Percentiles rank a stretch among this genome's conserved stretches.
These are phyloP conservation scores for Chlorella vulgaris DNA, from an alignment of 139 green algal genomes.

Conservation along the genomic window DNA sequence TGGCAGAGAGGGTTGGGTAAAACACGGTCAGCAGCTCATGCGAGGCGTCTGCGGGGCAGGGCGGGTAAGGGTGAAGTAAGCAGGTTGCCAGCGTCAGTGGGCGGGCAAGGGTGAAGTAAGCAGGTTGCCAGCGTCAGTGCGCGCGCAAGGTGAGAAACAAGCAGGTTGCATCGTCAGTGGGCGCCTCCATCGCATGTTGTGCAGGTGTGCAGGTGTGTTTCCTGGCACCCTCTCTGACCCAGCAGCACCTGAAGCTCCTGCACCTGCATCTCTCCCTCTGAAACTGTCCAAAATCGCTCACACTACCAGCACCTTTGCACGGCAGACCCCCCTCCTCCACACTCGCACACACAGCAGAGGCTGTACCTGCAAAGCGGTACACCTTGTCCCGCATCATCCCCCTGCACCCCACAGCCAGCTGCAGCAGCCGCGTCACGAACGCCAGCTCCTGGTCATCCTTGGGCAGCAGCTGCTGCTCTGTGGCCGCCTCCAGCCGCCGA, in stretches of 20 bases:
- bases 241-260: too few relatives aligned
- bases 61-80: neutral
- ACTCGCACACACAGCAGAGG: too few relatives aligned
- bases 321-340: neutral
- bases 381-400: conserved; percentile 40
- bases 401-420: conserved; percentile 30
- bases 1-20: conserved; percentile 50
- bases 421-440: conserved; percentile 72
- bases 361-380: conserved; percentile 37
- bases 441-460: conserved; percentile 52
- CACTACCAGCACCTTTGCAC: neutral
- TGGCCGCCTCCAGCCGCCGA: conserved; percentile 38
- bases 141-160: neutral
- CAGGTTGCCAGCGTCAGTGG: neutral
- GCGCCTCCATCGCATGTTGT: too few relatives aligned
- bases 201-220: too few relatives aligned
- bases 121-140: neutral
- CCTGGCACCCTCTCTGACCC: too few relatives aligned
- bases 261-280: too few relatives aligned
- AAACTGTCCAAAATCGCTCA: neutral
- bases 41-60: conserved; percentile 14
- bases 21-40: conserved; percentile 50
- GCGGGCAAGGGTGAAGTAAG: neutral
- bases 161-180: neutral
- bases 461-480: conserved; percentile 50